A percentile compares a stretch with the other conserved stretches of the same genome.
Evolutionary conservation across 2,329 filamentous ascomycete genomes (phyloP).

Genomic region (Alternaria solani): DNA sequence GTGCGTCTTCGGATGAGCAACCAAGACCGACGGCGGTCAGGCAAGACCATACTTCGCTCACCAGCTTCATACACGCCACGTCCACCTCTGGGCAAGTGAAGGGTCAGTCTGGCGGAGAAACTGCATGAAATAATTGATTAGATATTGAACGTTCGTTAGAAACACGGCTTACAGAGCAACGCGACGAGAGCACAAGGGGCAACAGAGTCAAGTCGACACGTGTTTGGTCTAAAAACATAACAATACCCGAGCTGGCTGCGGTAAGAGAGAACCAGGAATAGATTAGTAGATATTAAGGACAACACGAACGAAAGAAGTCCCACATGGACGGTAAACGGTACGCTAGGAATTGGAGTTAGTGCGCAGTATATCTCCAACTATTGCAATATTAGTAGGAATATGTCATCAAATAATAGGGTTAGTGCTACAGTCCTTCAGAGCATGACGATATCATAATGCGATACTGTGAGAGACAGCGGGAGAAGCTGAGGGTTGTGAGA

Average conservation of each 20-base stretch:
- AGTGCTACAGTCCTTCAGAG: not conserved
- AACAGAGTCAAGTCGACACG: not conserved
- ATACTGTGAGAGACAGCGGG: not conserved
- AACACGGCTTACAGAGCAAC: not conserved
- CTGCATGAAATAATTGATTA: not conserved
- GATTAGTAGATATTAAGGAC: not conserved
- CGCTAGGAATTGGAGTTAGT: no score
- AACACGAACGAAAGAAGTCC: not conserved
- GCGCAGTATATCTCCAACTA: not conserved
- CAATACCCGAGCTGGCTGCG: not conserved
- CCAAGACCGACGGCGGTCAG: not conserved
- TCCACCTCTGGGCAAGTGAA: not conserved
- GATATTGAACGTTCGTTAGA: not conserved
- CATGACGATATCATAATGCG: not conserved
- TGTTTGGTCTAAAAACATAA: not conserved
- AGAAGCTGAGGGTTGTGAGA: not conserved
- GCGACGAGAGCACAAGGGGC: not conserved
- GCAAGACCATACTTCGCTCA: not conserved
- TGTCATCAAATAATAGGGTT: not conserved
- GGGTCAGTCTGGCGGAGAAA: not conserved
- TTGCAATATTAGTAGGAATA: not conserved
- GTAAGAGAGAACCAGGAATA: not conserved
- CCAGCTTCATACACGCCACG: not conserved
- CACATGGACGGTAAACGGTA: not conserved
- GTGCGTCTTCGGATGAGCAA: not conserved